Conservation (phyloP, 805 yeast genomes). For the Candida krabiensis region DNA sequence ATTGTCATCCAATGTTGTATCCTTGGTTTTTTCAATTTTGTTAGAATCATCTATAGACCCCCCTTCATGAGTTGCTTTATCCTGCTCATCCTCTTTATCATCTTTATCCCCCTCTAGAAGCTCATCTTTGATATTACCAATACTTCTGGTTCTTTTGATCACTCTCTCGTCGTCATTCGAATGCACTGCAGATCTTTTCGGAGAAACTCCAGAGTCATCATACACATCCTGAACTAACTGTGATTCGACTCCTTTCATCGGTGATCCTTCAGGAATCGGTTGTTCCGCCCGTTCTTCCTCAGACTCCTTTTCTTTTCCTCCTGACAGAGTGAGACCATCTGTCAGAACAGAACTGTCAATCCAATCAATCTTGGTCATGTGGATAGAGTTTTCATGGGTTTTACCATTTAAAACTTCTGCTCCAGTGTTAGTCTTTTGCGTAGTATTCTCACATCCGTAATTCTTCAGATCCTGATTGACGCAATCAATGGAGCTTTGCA, state of each 20-base stretch:
- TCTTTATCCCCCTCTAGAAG: neutral
- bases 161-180: slow-evolving; percentile 13
- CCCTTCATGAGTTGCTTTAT: too few relatives aligned
- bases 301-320: neutral
- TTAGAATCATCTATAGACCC: too few relatives aligned
- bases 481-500: slow-evolving; percentile 24
- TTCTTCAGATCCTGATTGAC: slow-evolving; percentile 17
- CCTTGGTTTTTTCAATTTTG: too few relatives aligned
- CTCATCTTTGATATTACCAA: slow-evolving; percentile 10
- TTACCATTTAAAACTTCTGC: neutral
- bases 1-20: too few relatives aligned
- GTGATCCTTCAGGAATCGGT: slow-evolving; percentile 6
- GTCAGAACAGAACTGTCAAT: neutral
- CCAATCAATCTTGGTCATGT: slow-evolving; percentile 23
- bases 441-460: slow-evolving; percentile 20
- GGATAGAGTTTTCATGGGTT: slow-evolving; percentile 9
- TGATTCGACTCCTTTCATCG: slow-evolving; percentile 3
- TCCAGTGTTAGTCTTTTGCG: neutral
- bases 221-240: neutral
- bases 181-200: slow-evolving; percentile 15
- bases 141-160: slow-evolving; percentile 20
- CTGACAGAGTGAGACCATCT: neutral
- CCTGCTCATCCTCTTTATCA: neutral
- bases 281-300: neutral
- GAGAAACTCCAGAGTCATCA: slow-evolving; percentile 13